Base-by-base conservation (phyloP, 768 basidiomycete genomes). In the Tricholoma bakamatsutake region DNA sequence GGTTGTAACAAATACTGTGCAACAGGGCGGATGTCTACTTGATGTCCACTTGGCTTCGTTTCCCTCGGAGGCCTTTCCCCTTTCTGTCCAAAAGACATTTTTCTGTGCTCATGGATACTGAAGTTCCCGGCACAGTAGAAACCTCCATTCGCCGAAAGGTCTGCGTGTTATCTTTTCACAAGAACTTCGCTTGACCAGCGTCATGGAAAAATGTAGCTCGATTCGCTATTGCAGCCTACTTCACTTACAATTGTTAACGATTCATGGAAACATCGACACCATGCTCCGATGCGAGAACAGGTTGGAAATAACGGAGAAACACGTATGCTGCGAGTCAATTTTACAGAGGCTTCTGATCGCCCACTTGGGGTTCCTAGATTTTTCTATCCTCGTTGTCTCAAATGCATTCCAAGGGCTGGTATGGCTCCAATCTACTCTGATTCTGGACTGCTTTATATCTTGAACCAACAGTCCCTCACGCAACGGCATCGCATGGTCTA, bases 241-340 rank as follows among this genome's bases (percentile, higher is more conserved):
- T 75, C 77, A 62, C 75, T 93, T 65, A 76, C 66, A 53, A 85
- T 93, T 66, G 77, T 77, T 34, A 93, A 93, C 71, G 87, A 93
- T 64, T 93, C 91, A 52, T 85, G 83, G 81, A 78, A 88, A 72
- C 91, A 93, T 70, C 81, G 87, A 64, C 87, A 93, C 73, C 91
- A 93, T 72, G 79, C 80, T 54, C 77, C 91, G 47, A 93, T 93
- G 91, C 80, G 80, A 66, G 84, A 77, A 43, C 76, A 82, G 68
- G 81, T 78, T 54, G 83, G 80, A 60, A 81, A 79, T 43, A 83
- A 76, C 64, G 85, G 84, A 56, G 91, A 93, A 77, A 89, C 92
- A 48, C 91, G 91, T 93, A 77, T 80, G 47, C 53, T 45, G 39
- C 46, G 42, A 45, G 46, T 49, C 37, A 51, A 57, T 57, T 52